These are phyloP conservation scores for Arthrocladium fulminans DNA, from an alignment of 2,329 filamentous ascomycete species.

Conservation along the genomic window DNA sequence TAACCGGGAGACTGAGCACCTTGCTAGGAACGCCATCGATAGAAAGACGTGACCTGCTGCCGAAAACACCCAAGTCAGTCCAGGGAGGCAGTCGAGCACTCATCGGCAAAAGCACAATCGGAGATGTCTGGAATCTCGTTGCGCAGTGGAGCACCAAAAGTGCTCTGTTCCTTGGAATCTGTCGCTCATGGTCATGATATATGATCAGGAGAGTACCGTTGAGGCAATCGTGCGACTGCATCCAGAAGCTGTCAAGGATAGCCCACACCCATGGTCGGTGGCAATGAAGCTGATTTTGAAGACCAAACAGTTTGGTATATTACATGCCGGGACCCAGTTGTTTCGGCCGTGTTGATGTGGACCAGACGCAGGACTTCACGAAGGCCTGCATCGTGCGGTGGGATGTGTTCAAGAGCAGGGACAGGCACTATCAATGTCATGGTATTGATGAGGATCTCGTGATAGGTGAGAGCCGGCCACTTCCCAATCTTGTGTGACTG, in stretches of 20 bases:
- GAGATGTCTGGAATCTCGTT: neutral
- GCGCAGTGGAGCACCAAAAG: too few species aligned
- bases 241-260: neutral
- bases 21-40: neutral
- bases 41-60: neutral
- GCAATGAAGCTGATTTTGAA: neutral
- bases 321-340: neutral
- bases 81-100: neutral
- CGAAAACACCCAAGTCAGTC: neutral
- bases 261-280: neutral
- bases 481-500: neutral
- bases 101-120: neutral
- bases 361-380: neutral
- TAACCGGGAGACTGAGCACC: neutral
- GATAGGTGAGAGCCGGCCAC: neutral
- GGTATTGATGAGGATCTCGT: neutral
- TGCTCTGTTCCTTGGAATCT: constrained; percentile 1
- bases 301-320: neutral
- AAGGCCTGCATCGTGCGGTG: neutral
- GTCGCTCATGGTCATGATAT: neutral
- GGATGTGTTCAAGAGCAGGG: neutral
- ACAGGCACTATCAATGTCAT: neutral
- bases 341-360: neutral
- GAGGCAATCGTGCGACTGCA: neutral
- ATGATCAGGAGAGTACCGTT: neutral